These are phyloP conservation scores for Septoria petroselini DNA, from an alignment of 2,329 filamentous ascomycete species.

Conservation along the genomic window DNA sequence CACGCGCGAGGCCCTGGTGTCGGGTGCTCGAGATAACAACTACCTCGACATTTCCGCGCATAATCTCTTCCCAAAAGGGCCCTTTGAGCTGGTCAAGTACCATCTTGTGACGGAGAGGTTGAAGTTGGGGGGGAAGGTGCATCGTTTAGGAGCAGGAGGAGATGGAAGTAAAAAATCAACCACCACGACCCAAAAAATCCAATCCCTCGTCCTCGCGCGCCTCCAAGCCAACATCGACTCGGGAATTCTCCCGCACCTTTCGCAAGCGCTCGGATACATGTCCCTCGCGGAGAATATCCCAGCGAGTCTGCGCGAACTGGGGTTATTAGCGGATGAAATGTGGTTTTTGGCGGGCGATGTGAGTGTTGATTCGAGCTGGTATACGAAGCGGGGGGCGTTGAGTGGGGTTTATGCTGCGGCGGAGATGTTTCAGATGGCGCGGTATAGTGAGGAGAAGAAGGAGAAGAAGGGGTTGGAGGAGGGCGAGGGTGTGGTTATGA, in stretches of 20 bases:
- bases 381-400: slow-evolving; percentile 65
- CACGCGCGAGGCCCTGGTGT: slow-evolving; percentile 66
- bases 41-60: slow-evolving; percentile 77
- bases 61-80: slow-evolving; percentile 74
- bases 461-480: slow-evolving; percentile 83
- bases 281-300: slow-evolving; percentile 77
- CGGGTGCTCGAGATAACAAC: slow-evolving; percentile 78
- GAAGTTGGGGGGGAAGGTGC: too few species aligned
- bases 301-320: slow-evolving; percentile 72
- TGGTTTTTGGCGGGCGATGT: slow-evolving; percentile 80
- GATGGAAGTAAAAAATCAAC: slow-evolving; percentile 34
- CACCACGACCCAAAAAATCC: slow-evolving; percentile 61
- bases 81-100: slow-evolving; percentile 77
- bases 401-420: slow-evolving; percentile 65
- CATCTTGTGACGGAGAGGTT: slow-evolving; percentile 68
- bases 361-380: slow-evolving; percentile 84
- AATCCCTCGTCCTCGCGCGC: slow-evolving; percentile 70
- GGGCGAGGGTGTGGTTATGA: slow-evolving; percentile 69
- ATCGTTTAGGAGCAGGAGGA: slow-evolving; percentile 21
- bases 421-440: slow-evolving; percentile 93
- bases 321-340: slow-evolving; percentile 84
- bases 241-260: slow-evolving; percentile 70
- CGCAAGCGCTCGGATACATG: slow-evolving; percentile 90
- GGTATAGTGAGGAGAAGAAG: slow-evolving; percentile 66
- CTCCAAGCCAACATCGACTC: slow-evolving; percentile 66